Conservation (phyloP, 2,329 filamentous ascomycete species). For the Penicillium sp. region DNA sequence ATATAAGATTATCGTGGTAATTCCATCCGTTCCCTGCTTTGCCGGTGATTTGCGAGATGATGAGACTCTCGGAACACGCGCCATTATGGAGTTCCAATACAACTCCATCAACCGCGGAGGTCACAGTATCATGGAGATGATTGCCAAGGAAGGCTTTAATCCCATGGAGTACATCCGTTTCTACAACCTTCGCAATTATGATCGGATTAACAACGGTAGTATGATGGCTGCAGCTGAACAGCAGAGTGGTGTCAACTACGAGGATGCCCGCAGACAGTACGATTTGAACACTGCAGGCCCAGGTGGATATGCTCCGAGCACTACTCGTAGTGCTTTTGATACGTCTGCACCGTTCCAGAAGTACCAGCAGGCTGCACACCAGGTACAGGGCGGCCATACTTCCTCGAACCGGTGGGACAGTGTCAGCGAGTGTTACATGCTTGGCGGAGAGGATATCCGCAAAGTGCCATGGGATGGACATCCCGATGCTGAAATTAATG, state of each 20-base stretch:
- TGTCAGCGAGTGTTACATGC: constrained; percentile 80
- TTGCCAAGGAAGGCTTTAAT: constrained; percentile 73
- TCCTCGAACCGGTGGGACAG: constrained; percentile 67
- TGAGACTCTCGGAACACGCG: constrained; percentile 79
- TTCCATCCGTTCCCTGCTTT: constrained; percentile 90
- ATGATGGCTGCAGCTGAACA: constrained; percentile 41
- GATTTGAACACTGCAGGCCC: constrained; percentile 49
- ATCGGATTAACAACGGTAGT: constrained; percentile 68
- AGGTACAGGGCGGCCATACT: constrained; percentile 49
- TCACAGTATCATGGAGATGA: constrained; percentile 82
- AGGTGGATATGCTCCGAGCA: constrained; percentile 43
- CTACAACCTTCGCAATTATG: constrained; percentile 92
- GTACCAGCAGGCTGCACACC: constrained; percentile 69
- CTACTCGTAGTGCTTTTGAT: constrained; percentile 37
- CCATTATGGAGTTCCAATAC: constrained; percentile 99
- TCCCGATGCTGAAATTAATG: constrained; percentile 58
- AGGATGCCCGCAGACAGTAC: constrained; percentile 46
- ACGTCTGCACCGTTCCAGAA: constrained; percentile 56
- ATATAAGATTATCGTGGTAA: constrained; percentile 85
- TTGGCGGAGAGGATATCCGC: constrained; percentile 68
- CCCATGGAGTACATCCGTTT: constrained; percentile 82
- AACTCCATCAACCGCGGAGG: constrained; percentile 92
- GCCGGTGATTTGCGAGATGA: constrained; percentile 84
- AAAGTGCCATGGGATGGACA: constrained; percentile 59
- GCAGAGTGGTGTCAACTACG: constrained; percentile 46